Evolutionary conservation across 2,329 filamentous ascomycete species (phyloP).

Genomic region (Lachnellula hyalina): DNA sequence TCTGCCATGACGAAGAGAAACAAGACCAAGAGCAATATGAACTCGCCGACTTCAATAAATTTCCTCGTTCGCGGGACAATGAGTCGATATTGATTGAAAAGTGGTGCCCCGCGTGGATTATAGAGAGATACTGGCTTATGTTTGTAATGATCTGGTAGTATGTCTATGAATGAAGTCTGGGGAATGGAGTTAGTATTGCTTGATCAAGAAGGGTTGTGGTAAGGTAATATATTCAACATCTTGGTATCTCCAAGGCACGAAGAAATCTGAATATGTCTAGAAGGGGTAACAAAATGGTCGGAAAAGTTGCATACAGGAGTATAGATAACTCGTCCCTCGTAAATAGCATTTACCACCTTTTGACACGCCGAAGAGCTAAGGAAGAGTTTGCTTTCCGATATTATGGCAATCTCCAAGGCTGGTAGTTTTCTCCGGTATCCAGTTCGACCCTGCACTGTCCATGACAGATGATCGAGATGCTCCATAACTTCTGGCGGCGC

Average conservation of each 20-base stretch:
- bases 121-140: constrained; percentile 76
- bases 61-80: constrained; percentile 77
- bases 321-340: constrained; percentile 74
- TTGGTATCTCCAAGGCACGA: too few relatives aligned
- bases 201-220: too few relatives aligned
- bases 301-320: constrained; percentile 46
- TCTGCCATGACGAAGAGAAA: constrained; percentile 70
- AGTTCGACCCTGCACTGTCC: constrained; percentile 37
- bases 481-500: constrained; percentile 62
- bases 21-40: constrained; percentile 60
- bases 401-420: constrained; percentile 75
- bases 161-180: constrained; percentile 67
- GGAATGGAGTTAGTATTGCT: too few relatives aligned
- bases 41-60: constrained; percentile 69
- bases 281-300: too few relatives aligned
- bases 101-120: constrained; percentile 66
- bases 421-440: constrained; percentile 52
- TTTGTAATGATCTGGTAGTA: constrained; percentile 83
- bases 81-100: constrained; percentile 80
- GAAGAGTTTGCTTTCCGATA: constrained; percentile 76
- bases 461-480: constrained; percentile 42
- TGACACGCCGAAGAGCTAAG: constrained; percentile 73
- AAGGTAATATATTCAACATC: too few relatives aligned
- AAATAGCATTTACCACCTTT: constrained; percentile 77
- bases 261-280: too few relatives aligned